Percentiles rank a stretch among this genome's conserved stretches.
Evolutionary conservation across 306 rosid genomes (phyloP).

Genomic region (Pueraria montana): DNA sequence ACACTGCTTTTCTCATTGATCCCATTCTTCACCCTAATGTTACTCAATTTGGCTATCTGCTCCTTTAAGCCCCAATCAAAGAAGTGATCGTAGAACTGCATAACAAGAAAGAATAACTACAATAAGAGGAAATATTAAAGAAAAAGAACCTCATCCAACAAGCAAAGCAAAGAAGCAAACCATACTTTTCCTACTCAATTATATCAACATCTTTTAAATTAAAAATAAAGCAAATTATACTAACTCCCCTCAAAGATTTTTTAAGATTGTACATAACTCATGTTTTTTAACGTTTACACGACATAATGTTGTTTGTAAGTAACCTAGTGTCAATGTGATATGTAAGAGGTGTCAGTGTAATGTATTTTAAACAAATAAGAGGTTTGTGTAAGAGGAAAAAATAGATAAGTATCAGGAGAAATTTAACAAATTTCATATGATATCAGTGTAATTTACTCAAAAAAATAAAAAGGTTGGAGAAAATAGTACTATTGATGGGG

Average conservation of each 20-base stretch:
- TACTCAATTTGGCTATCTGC: constrained; percentile 55
- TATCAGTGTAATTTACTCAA: background rate
- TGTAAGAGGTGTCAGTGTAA: background rate
- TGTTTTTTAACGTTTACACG: too few relatives aligned
- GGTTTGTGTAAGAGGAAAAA: background rate
- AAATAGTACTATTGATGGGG: constrained; percentile 66
- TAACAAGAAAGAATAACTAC: background rate
- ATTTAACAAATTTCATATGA: background rate
- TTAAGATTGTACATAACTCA: too few relatives aligned
- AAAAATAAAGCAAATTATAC: background rate
- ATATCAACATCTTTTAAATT: background rate
- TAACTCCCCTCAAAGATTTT: background rate
- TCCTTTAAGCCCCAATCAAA: constrained; percentile 78
- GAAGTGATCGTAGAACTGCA: constrained; percentile 86
- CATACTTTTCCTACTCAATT: background rate
- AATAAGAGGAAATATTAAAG: background rate
- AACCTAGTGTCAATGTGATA: too few relatives aligned
- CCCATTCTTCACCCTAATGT: constrained; percentile 65
- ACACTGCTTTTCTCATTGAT: constrained; percentile 61
- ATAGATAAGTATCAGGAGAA: background rate
- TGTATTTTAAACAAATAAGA: background rate
- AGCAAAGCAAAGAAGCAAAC: background rate
- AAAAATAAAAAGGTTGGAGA: background rate
- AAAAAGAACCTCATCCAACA: constrained; percentile 7
- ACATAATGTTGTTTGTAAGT: too few relatives aligned